A percentile compares a stretch with the other conserved stretches of the same genome.
phyloP scores from a whole-genome alignment of 768 basidiomycete species.

The Leccinum uliginosum region DNA sequence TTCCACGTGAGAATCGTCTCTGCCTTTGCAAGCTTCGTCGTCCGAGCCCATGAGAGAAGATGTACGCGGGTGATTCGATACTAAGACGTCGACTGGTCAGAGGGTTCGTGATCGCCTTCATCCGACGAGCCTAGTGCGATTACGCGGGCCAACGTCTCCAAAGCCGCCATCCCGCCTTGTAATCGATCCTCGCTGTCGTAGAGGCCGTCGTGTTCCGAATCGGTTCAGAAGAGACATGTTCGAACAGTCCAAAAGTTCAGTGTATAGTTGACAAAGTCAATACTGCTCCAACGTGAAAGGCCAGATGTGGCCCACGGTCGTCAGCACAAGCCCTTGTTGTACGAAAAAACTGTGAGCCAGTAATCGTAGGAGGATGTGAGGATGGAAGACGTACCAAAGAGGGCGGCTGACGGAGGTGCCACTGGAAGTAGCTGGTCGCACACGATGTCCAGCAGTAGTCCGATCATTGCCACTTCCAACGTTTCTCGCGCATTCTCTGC shows the following conservation, averaged over 20 bases:
- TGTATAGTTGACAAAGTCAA: constrained; percentile 93
- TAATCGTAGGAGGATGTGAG: constrained; percentile 1
- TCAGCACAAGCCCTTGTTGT: constrained; percentile 64
- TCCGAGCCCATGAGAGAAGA: constrained; percentile 62
- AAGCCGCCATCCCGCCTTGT: constrained; percentile 76
- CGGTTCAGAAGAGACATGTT: constrained; percentile 97
- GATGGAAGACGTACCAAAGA: constrained; percentile 56
- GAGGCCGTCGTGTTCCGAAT: constrained; percentile 56
- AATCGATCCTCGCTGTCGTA: constrained; percentile 85
- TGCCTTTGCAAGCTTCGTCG: constrained; percentile 48
- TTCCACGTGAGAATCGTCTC: constrained; percentile 31
- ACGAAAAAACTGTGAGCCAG: constrained; percentile 10
- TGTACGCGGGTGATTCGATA: constrained; percentile 49
- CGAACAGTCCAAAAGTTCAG: constrained; percentile 96
- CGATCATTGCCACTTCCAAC: constrained; percentile 72
- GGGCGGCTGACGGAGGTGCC: constrained; percentile 65
- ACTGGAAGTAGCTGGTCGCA: constrained; percentile 69
- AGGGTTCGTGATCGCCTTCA: constrained; percentile 50
- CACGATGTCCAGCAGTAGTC: constrained; percentile 71
- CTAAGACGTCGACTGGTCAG: constrained; percentile 63
- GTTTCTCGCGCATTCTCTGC: constrained; percentile 58
- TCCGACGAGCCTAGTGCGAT: constrained; percentile 62
- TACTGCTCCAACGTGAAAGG: constrained; percentile 95
- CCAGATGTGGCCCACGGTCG: constrained; percentile 66
- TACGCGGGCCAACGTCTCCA: constrained; percentile 85